Base-by-base conservation (phyloP, 2,329 filamentous ascomycete genomes). In the Arthroderma sp. region DNA sequence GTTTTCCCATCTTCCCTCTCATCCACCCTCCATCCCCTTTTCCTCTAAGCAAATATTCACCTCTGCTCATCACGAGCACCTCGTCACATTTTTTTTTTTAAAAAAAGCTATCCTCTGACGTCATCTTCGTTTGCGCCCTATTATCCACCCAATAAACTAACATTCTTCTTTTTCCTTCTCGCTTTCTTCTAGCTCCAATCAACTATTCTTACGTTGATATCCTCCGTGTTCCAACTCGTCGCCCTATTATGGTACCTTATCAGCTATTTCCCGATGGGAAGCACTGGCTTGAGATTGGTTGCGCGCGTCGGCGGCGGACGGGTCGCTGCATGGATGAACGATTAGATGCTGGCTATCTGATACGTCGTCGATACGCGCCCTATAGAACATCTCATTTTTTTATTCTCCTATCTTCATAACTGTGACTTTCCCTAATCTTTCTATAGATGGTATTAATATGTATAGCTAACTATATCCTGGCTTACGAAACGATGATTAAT, bases 201-300 rank as follows among this genome's bases (percentile, higher is more conserved):
- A 60, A 87, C 84, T 36, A 67, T 93, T 50, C 77, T 96, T 52
- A 96, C 91, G 10, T 71, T 96, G 44, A 69, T 95, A 51, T 83
- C 87, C 22, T 80, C 85, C 49, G 73, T 95, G 48, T 69, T 88
- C 54, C 91, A 98, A 62, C 72, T 96, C 44, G 80, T 81, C 43
- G 84, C 83, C 50, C 71, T 96, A 51, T 52, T 85, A 39, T 96
- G 89, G 89, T 96, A 96, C 67, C 73, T 95, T 39, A 80, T 96
- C 63, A 94, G 85, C 66, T 98, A 98, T 65, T 96, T 96, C 58
- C 91, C 91, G 28, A 94, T 96, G 88, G 91, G 91, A 36, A 85
- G 84, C 46, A 84, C 81, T 45, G 86, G 91, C 36, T 68, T 98
- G 52, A 81, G 89, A 48, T 78, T 94, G 53, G 87, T 87, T 47